Base-by-base conservation (phyloP, 2,329 filamentous ascomycete species). In the Eurotiales sp. region DNA sequence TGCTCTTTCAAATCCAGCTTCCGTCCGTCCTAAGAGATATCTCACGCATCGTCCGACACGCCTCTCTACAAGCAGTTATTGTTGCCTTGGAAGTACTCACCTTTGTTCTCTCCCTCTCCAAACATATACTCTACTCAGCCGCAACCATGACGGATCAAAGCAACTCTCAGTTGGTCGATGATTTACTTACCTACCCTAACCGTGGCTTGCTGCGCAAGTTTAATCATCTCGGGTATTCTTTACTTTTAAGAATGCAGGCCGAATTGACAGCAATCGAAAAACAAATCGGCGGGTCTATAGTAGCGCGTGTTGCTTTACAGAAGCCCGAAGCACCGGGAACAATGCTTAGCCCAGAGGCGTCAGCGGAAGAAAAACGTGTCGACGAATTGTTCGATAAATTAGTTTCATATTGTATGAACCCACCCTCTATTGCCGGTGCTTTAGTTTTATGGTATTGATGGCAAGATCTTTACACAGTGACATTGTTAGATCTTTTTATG, bases 161-260 rank as follows among this genome's bases (percentile, higher is more conserved):
- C 15, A 40, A 44, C 40, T 42, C 45, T 15, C 1, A 27, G 3
- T n/a, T 15, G 5, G 22, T 37, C 6, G 12, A 12, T 3, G 2
- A 22, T n/a, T 43, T 52, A n/a, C 19, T 52, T 19, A 4, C 37
- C 2, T 10, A 17, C 11, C 49, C 32, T 7, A 37, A 46, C 22
- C n/a, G 7, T 44, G 44, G 37, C 4, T 30, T 43, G 10, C 3
- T 48, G 15, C 43, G 50, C n/a, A 52, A 48, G 32, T 52, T 37
- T n/a, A 17, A 29, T 4, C 14, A 4, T 5, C 29, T 43, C 5
- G 44, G 50, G 2, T 21, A 29, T 25, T 30, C 23, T 7, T 14
- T 52, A n/a, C 44, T 52, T 34, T 12, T 37, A 17, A 29, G 19
- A 6, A 21, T 34, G 3, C 44, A 52, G 17, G 11, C 36, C 5